phyloP scores from a whole-genome alignment of 2,329 filamentous ascomycete genomes.

The Penicillium paneum region DNA sequence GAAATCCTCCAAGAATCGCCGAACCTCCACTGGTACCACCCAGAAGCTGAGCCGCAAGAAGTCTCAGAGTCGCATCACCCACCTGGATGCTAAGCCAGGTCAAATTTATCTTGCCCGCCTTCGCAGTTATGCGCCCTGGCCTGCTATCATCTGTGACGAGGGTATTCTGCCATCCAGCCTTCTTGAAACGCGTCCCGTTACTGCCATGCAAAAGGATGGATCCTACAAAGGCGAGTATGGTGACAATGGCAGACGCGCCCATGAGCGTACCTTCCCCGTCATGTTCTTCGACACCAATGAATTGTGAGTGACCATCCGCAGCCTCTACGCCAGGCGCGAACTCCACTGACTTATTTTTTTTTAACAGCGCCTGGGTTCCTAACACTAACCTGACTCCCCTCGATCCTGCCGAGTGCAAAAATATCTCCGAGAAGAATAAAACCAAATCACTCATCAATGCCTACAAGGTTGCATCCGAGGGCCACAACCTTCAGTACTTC shows the following conservation, averaged over 20 bases:
- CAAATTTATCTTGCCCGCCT: conserved; percentile 90
- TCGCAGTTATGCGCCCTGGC: conserved; percentile 94
- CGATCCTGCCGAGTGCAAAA: conserved; percentile 67
- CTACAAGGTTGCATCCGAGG: conserved; percentile 74
- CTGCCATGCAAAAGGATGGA: conserved; percentile 76
- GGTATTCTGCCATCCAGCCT: conserved; percentile 83
- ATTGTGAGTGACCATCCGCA: conserved; percentile 67
- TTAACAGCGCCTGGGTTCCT: conserved; percentile 76
- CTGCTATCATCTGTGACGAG: conserved; percentile 89
- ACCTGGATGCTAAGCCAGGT: conserved; percentile 80
- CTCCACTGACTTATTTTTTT: not conserved
- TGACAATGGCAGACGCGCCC: conserved; percentile 80
- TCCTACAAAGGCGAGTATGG: conserved; percentile 82
- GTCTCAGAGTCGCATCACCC: conserved; percentile 66
- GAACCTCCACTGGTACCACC: conserved; percentile 64
- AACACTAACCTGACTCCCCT: conserved; percentile 80
- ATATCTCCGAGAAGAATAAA: conserved; percentile 66
- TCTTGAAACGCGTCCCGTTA: conserved; percentile 75
- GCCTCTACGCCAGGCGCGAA: conserved; percentile 1
- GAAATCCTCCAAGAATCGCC: conserved; percentile 60
- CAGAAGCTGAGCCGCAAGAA: conserved; percentile 85
- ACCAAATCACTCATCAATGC: conserved; percentile 77
- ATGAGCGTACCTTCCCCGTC: conserved; percentile 84
- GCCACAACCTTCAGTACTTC: conserved; percentile 75
- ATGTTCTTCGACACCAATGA: conserved; percentile 96